Percentiles rank a stretch among this genome's conserved stretches.
Conservation (phyloP, 768 basidiomycete species). For the Mycena amicta region DNA sequence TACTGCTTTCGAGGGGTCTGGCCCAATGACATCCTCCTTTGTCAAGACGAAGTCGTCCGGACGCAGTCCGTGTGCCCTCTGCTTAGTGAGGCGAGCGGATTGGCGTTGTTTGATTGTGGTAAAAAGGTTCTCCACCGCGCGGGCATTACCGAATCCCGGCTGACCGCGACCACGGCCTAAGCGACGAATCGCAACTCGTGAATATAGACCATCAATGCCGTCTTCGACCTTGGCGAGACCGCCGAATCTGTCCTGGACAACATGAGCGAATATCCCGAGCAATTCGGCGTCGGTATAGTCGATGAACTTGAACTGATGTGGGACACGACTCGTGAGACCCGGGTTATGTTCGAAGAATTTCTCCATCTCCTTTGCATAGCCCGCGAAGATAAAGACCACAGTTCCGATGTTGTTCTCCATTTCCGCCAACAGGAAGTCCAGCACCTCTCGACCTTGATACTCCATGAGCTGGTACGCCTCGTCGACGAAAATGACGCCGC, state of each 20-base stretch:
- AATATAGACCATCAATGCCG: conserved; percentile 55
- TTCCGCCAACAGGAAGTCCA: conserved; percentile 72
- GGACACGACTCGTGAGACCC: conserved; percentile 69
- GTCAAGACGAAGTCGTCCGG: conserved; percentile 55
- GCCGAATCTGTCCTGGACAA: conserved; percentile 47
- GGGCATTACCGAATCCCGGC: conserved; percentile 69
- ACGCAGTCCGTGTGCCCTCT: conserved; percentile 38
- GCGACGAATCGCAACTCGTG: conserved; percentile 58
- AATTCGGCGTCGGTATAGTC: conserved; percentile 66
- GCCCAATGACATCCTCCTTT: conserved; percentile 65
- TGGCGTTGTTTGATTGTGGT: conserved; percentile 52
- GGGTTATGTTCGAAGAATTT: conserved; percentile 79
- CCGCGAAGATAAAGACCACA: conserved; percentile 70
- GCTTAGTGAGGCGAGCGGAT: conserved; percentile 47
- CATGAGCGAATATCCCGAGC: conserved; percentile 52
- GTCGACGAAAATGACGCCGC: conserved; percentile 70
- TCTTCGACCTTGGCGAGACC: conserved; percentile 59
- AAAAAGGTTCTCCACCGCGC: conserved; percentile 58
- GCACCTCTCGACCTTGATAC: conserved; percentile 51
- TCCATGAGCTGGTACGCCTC: conserved; percentile 70
- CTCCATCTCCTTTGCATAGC: conserved; percentile 75
- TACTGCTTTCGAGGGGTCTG: conserved; percentile 56
- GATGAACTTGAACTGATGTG: conserved; percentile 56
- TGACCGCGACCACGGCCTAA: conserved; percentile 61
- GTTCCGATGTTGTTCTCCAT: conserved; percentile 72